Evolutionary conservation across 768 basidiomycete genomes (phyloP), one percentile per base, ranked within the genome.

Genomic region (Dendrothele bispora): DNA sequence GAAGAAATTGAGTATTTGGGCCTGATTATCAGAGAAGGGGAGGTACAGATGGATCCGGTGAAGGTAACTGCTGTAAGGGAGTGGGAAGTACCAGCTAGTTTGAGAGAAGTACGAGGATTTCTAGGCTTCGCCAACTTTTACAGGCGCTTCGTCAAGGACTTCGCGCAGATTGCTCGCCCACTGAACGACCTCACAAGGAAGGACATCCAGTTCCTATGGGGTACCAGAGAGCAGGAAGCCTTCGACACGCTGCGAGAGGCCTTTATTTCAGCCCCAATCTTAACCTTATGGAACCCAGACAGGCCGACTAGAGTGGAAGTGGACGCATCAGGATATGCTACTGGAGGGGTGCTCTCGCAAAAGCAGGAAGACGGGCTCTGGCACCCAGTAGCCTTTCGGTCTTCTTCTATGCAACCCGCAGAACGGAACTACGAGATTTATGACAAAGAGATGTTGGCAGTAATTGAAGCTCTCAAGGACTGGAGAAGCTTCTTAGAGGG

Each of bases 401-500:
- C 39, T 10, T 12, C 39, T 7, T 41, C 22, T 2, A 41, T 41
- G 40, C 40, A n/a, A n/a, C n/a, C n/a, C n/a, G n/a, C n/a, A n/a
- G 40, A 39, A 22, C 17, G 17, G 15, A 39, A 39, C 15, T 6
- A 39, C 20, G 2, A 39, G n/a, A 58, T 54, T 27, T 48, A 58
- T 28, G 55, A 58, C 25, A 15, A 51, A 49, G 15, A 56, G 34
- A 21, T 50, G 55, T 21, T 52, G 49, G 18, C 36, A 27, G 12
- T 48, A 39, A 20, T 12, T 20, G 5, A 43, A 42, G 7, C 46
- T 18, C n/a, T 45, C 2, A 37, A 34, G 18, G 52, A 50, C 39
- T 51, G 55, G 35, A 42, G 51, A 7, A 46, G 43, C 15, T 47
- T 52, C 40, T 34, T 60, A 17, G 38, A 46, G 32, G 57, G 57